These are phyloP conservation scores for Domatiomyces catenatus DNA, from an alignment of 2,329 filamentous ascomycete species.

Conservation along the genomic window DNA sequence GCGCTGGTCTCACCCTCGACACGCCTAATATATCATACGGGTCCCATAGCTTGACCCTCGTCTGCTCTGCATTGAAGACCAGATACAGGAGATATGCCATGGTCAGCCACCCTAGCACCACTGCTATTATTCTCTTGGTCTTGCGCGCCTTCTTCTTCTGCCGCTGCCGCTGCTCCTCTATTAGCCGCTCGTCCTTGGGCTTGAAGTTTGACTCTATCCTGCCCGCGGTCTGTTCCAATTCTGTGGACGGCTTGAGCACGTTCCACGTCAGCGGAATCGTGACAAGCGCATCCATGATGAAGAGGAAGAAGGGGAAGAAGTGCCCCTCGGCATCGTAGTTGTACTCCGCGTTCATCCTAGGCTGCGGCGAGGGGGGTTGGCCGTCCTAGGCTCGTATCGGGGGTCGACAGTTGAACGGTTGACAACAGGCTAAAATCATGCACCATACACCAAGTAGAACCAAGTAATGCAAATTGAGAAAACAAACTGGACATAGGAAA, in stretches of 20 bases:
- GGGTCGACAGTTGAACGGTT: neutral
- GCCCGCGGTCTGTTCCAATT: conserved; percentile 65
- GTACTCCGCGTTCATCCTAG: conserved; percentile 73
- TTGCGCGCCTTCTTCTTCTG: conserved; percentile 82
- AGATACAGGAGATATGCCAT: conserved; percentile 89
- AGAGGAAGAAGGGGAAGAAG: conserved; percentile 98
- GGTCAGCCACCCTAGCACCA: conserved; percentile 60
- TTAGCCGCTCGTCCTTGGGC: conserved; percentile 66
- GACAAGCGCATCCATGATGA: conserved; percentile 74
- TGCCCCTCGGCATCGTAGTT: conserved; percentile 96
- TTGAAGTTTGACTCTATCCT: conserved; percentile 70
- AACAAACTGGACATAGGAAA: neutral
- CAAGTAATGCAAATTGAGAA: neutral
- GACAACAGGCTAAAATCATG: neutral
- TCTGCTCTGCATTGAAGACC: conserved; percentile 61
- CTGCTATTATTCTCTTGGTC: conserved; percentile 66
- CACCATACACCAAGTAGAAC: neutral
- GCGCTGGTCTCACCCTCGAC: conserved; percentile 46
- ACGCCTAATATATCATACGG: conserved; percentile 89
- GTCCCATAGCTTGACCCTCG: conserved; percentile 72
- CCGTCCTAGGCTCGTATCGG: neutral
- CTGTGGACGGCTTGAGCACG: conserved; percentile 52
- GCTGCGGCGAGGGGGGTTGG: neutral
- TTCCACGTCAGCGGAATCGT: conserved; percentile 83
- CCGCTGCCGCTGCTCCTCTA: conserved; percentile 66